Base-by-base conservation (phyloP, 352 stramenopile genomes). In the Poterioochromonas sp. region DNA sequence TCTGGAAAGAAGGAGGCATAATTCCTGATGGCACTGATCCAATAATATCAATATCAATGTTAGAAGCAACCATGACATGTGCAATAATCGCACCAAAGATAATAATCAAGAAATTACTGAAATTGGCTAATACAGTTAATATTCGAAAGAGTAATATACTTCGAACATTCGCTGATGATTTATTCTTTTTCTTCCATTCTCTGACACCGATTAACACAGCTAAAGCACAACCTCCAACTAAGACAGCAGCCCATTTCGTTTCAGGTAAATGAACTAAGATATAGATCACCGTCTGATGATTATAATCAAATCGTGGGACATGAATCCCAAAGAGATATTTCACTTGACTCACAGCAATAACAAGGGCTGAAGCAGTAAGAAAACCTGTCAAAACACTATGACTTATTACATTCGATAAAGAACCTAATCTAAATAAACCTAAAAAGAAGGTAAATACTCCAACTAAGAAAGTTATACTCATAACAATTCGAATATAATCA, bases 381-480 rank as follows among this genome's bases (percentile, higher is more conserved):
- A 96, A 96, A 62, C 90, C 90, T 39, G 85, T 88, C 80, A 94
- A 88, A 76, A 95, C 89, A 11, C 90, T 87, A 34, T 91, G 84
- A n/a, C 84, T 91, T 77, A 94, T 87, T 76, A 95, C 94, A 63
- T 91, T 88, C 39, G 88, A 89, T 35, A 96, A 81, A 73, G 92
- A 87, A 34, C 90, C 89, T 40, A 93, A 84, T 0, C 82, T 82
- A 11, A 92, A 84, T 26, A 93, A 37, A 69, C 90, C 88, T 83
- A 93, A 87, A 40, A 85, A 62, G 20, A 93, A 79, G 63, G 91
- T 83, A 62, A 90, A 81, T 22, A 88, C 18, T 0, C 89, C 89
- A 39, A 83, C 84, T 26, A 63, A 92, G 77, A 80, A 94, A 92
- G 85, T 82, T 79, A 85, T 84, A 82, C 85, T 92, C 43, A 63